A percentile compares a stretch with the other conserved stretches of the same genome.
phyloP scores from a whole-genome alignment of 2,329 filamentous ascomycete genomes.

The Pseudocercospora pini-densiflorae region DNA sequence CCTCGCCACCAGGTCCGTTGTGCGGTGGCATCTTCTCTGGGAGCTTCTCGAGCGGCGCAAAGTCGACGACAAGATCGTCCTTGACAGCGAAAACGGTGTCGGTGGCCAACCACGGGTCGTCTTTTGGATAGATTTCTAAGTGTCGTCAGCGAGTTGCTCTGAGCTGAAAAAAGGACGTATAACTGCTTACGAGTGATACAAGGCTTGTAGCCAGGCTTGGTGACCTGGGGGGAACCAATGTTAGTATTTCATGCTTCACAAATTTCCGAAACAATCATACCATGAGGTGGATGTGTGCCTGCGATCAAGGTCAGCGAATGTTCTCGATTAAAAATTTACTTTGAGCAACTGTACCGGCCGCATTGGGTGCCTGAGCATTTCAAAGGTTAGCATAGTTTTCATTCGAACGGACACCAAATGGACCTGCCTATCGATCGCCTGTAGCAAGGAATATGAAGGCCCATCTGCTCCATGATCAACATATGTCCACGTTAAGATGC shows the following conservation, averaged over 20 bases:
- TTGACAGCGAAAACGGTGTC: constrained; percentile 68
- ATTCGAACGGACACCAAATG: too few relatives aligned
- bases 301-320: constrained; percentile 10
- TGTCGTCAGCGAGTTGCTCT: constrained; percentile 37
- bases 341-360: too few relatives aligned
- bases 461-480: too few relatives aligned
- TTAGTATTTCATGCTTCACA: too few relatives aligned
- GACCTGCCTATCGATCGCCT: constrained; percentile 49
- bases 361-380: too few relatives aligned
- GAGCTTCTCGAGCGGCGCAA: constrained; percentile 57
- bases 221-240: constrained; percentile 19
- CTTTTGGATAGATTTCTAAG: constrained; percentile 62
- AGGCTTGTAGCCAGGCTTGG: constrained; percentile 30
- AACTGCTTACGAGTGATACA: constrained; percentile 21
- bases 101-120: constrained; percentile 61
- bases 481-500: too few relatives aligned
- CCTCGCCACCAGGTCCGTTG: constrained; percentile 38
- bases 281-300: constrained; percentile 58
- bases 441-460: constrained; percentile 52
- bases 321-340: too few relatives aligned
- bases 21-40: constrained; percentile 55
- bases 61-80: constrained; percentile 63
- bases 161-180: too few relatives aligned
- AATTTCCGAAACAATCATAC: background rate
- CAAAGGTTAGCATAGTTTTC: too few relatives aligned